phyloP scores from a whole-genome alignment of 805 yeast species.

The Soucietia sequanensis region DNA sequence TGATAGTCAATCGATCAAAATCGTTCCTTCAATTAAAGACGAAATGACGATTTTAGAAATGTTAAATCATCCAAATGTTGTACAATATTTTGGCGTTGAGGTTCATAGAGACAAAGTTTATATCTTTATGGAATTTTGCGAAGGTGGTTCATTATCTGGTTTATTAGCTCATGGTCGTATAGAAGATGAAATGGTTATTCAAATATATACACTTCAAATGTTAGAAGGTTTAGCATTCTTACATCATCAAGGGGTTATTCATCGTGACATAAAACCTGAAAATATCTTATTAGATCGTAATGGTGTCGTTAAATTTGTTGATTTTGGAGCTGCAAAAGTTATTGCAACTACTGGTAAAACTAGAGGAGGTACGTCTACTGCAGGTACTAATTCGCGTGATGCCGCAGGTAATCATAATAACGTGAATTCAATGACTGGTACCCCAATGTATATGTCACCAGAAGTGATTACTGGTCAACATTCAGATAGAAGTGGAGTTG shows the following conservation, averaged over 20 bases:
- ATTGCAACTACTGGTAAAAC: conserved; percentile 61
- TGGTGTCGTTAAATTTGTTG: conserved; percentile 93
- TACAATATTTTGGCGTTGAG: conserved; percentile 95
- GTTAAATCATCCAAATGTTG: conserved; percentile 94
- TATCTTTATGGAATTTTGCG: conserved; percentile 96
- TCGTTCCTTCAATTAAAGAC: conserved; percentile 87
- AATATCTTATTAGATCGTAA: conserved; percentile 85
- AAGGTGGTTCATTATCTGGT: conserved; percentile 88
- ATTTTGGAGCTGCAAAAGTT: conserved; percentile 96
- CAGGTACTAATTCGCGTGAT: conserved; percentile 2
- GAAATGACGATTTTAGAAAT: conserved; percentile 96
- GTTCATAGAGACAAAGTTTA: conserved; percentile 94
- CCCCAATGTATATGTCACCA: conserved; percentile 99
- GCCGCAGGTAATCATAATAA: conserved; percentile 15
- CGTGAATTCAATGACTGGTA: conserved; percentile 70
- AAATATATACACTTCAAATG: conserved; percentile 87
- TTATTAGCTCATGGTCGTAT: conserved; percentile 88
- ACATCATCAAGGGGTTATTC: conserved; percentile 94
- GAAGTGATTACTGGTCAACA: conserved; percentile 84
- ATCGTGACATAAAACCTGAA: conserved; percentile 95
- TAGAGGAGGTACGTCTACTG: conserved; percentile 19
- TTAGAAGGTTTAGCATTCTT: conserved; percentile 92
- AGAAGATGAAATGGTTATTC: conserved; percentile 91
- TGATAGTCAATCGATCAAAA: conserved; percentile 79
- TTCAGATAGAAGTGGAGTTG: conserved; percentile 59